Evolutionary conservation across 768 basidiomycete genomes (phyloP), one percentile per base, ranked within the genome.

Genomic region (Mycena sanguinolenta): DNA sequence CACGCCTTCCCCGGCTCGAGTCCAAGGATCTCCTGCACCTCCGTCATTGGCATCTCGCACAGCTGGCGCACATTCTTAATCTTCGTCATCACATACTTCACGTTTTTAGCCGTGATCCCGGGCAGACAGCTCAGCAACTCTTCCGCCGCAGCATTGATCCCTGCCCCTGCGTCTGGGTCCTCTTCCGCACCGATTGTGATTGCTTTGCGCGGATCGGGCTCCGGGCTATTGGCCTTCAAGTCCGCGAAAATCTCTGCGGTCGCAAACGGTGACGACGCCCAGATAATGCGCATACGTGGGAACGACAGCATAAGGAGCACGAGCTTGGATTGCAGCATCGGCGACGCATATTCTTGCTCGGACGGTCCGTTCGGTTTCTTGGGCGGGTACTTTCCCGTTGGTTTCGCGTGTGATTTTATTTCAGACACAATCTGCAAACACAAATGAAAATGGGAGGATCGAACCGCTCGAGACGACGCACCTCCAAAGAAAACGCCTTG

Each of bases 211-310:
- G 91, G 87, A 70, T 97, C 93, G 0, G 98, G 98, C 77, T 99
- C 95, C 0, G 88, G 81, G 54, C 89, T 88, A 74, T 92, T 91
- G 36, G 82, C 70, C 76, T 99, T 99, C 38, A 99, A 90, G 76
- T 98, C 98, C 55, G 88, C 89, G 84, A 99, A 97, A 65, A 99
- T 96, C 67, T 96, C 92, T 0, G 95, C 88, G 0, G 95, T 96
- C 23, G 94, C 93, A 76, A 96, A 95, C 0, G 98, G 95, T 0
- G 97, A 98, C 2, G 96, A 96, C 0, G 96, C 96, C 98, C 98
- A 99, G 78, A 99, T 94, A 76, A 98, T 94, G 52, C 95, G 91
- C 3, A 99, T 83, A 17, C 95, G 92, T 0, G 97, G 98, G 78
- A 99, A 99, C 9, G 93, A 86, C 30, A 99, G 88, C 0, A 93